Evolutionary conservation across 2,329 filamentous ascomycete genomes (phyloP).

Genomic region (Annulohypoxylon truncatum): DNA sequence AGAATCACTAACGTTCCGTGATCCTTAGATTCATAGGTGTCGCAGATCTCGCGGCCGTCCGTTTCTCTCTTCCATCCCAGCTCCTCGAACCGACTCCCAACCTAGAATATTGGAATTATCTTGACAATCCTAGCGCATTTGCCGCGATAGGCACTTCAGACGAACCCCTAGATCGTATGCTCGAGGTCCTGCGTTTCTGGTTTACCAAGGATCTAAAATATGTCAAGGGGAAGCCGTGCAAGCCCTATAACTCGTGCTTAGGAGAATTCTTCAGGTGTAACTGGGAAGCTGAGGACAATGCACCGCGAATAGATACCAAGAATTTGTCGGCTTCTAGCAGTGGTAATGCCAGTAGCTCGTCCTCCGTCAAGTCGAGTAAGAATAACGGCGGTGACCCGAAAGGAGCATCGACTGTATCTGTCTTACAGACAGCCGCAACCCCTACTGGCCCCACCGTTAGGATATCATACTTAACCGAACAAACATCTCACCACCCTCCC

Average conservation of each 20-base stretch:
- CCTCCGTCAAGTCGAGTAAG: constrained; percentile 60
- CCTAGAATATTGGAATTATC: constrained; percentile 98
- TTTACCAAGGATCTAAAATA: constrained; percentile 99
- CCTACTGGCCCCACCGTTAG: constrained; percentile 69
- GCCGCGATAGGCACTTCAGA: constrained; percentile 86
- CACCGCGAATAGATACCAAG: constrained; percentile 71
- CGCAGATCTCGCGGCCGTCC: constrained; percentile 91
- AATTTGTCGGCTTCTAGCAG: constrained; percentile 50
- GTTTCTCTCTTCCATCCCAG: constrained; percentile 95
- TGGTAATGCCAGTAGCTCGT: constrained; percentile 56
- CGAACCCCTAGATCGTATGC: constrained; percentile 90
- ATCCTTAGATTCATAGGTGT: constrained; percentile 88
- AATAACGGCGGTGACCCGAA: constrained; percentile 52
- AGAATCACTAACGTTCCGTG: constrained; percentile 44
- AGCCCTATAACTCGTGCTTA: constrained; percentile 96
- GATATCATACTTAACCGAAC: constrained; percentile 94
- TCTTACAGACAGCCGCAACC: constrained; percentile 60
- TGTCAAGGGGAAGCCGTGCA: constrained; percentile 97
- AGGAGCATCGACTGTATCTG: constrained; percentile 62
- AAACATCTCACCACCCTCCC: constrained; percentile 97
- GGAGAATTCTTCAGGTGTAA: constrained; percentile 99
- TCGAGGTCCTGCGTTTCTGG: constrained; percentile 96
- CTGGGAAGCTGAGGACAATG: constrained; percentile 89
- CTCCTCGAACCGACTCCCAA: constrained; percentile 96
- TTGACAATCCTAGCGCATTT: constrained; percentile 94